Evolutionary conservation across 192 early-diverging fungal genomes (phyloP).

Genomic region (Coemansia reversa): DNA sequence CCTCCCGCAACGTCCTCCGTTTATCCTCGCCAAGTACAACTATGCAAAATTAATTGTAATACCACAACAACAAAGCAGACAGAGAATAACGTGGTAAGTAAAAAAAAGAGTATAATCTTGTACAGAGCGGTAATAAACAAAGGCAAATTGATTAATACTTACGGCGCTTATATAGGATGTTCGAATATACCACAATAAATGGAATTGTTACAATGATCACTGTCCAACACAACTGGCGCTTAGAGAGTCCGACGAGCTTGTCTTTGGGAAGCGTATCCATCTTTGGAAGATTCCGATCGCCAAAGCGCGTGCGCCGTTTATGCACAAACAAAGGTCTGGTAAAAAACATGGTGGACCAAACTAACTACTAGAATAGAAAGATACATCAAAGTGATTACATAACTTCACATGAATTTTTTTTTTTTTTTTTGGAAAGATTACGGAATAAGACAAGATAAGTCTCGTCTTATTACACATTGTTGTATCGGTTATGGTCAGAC

Average conservation of each 20-base stretch:
- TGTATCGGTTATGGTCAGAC: too few relatives aligned
- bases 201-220: conserved; percentile 54
- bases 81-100: not conserved
- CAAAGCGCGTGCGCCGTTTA: conserved; percentile 20
- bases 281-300: conserved; percentile 38
- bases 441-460: too few relatives aligned
- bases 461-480: too few relatives aligned
- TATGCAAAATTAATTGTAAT: not conserved
- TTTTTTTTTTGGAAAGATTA: too few relatives aligned
- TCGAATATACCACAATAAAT: conserved; percentile 33
- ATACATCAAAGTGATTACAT: too few relatives aligned
- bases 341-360: conserved; percentile 21
- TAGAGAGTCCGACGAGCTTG: conserved; percentile 39
- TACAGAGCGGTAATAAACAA: not conserved
- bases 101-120: not conserved
- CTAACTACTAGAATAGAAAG: too few relatives aligned
- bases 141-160: conserved; percentile 14
- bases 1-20: conserved; percentile 31
- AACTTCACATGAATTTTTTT: too few relatives aligned
- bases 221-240: conserved; percentile 48
- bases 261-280: conserved; percentile 34
- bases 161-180: conserved; percentile 49
- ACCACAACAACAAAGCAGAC: not conserved
- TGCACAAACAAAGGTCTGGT: conserved; percentile 33
- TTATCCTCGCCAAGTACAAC: conserved; percentile 48